Evolutionary conservation across 2,329 filamentous ascomycete species (phyloP), one percentile per base, ranked within the genome.

Genomic region (Diaporthe velutina): DNA sequence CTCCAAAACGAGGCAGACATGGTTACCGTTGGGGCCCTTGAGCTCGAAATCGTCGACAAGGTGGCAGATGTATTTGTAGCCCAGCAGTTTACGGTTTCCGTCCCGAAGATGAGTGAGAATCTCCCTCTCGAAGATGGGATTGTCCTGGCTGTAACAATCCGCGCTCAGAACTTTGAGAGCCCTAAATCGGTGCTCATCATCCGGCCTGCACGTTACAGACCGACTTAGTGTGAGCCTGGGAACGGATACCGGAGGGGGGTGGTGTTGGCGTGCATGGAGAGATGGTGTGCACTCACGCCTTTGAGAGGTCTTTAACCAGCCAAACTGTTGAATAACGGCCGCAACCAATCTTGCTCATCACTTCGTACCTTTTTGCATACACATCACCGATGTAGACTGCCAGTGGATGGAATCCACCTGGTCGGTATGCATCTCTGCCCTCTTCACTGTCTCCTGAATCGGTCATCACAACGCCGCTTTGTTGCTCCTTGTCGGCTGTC

Each of bases 1-100:
- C 60, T 78, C 77, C 35, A 81, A 70, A 0, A 81, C 77, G 13
- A 80, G 76, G 70, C 79, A 80, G n/a, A 78, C 74, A 45, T 81
- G 79, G 17, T 13, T 76, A 19, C 79, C 79, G 66, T 79, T 78
- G 28, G 77, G 78, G 1, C 79, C 78, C 28, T 73, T 28, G 25
- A 79, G 73, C 58, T 77, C 76, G 45, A 81, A 81, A 22, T 77
- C 73, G 38, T 80, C 80, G 9, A 77, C 40, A 1, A 81, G 77
- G 35, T 77, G 77, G 64, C 74, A 71, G 13, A 80, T 61, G 66
- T 79, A 77, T 8, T 58, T 50, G 66, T 77, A 78, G 6, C 79
- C 80, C 4, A 60, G 1, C 9, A 75, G 71, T 2, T 45, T 50
- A 9, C 22, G 48, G 38, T 73, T 13, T 2, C 40, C 60, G 19